These are phyloP conservation scores for Clathrus columnatus DNA, from an alignment of 768 basidiomycete genomes.

Conservation along the genomic window DNA sequence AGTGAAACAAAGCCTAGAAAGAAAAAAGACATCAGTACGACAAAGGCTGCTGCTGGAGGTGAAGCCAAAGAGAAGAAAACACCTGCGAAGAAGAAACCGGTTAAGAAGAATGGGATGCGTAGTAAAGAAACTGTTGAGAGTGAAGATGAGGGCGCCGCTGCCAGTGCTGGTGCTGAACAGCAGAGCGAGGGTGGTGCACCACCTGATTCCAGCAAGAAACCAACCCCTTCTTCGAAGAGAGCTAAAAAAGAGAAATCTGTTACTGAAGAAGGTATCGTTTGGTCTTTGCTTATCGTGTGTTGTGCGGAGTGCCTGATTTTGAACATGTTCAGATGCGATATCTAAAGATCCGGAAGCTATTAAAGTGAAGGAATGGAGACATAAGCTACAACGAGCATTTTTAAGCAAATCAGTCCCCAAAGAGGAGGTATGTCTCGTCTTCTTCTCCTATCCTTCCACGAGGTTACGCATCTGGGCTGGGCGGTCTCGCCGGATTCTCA, in stretches of 20 bases:
- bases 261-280: constrained; percentile 49
- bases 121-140: constrained; percentile 30
- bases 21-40: constrained; percentile 33
- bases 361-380: constrained; percentile 86
- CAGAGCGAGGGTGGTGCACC: constrained; percentile 9
- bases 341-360: constrained; percentile 47
- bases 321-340: background rate
- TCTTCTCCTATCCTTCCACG: background rate
- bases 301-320: too few species aligned
- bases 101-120: constrained; percentile 36
- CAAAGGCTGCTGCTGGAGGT: constrained; percentile 7
- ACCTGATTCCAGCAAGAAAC: constrained; percentile 38
- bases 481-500: background rate
- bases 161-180: constrained; percentile 28
- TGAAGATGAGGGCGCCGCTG: constrained; percentile 39
- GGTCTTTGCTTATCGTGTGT: constrained; percentile 25
- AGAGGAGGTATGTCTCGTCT: constrained; percentile 42
- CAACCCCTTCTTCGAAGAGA: constrained; percentile 42
- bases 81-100: constrained; percentile 46
- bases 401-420: constrained; percentile 52
- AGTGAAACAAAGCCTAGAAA: constrained; percentile 39
- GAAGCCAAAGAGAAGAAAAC: constrained; percentile 41
- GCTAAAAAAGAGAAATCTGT: constrained; percentile 56
- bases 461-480: background rate
- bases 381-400: constrained; percentile 84